These are phyloP conservation scores for Aspergillus uvarum DNA, from an alignment of 2,329 filamentous ascomycete genomes.

Conservation along the genomic window DNA sequence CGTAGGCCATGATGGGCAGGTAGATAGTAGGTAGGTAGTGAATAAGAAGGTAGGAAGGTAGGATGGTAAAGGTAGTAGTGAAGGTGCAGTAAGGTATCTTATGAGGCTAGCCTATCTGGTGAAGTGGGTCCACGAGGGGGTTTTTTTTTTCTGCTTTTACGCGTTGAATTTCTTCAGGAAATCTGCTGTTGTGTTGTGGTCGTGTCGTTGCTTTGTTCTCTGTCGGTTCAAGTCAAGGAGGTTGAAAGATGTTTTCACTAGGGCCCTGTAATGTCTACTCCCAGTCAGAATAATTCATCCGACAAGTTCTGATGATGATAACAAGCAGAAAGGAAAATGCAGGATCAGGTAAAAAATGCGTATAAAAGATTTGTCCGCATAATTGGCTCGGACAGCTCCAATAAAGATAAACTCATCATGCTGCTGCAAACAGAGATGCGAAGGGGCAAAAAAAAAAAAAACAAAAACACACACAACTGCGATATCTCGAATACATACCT, in stretches of 20 bases:
- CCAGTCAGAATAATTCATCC: conserved; percentile 23
- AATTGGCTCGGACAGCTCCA: conserved; percentile 72
- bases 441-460: neutral
- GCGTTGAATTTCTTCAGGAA: neutral
- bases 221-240: conserved; percentile 31
- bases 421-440: conserved; percentile 11
- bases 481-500: conserved; percentile 28
- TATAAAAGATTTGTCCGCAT: conserved; percentile 64
- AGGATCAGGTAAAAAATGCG: conserved; percentile 42
- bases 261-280: conserved; percentile 32
- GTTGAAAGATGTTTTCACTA: conserved; percentile 36
- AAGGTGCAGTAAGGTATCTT: neutral
- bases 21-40: neutral
- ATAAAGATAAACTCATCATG: conserved; percentile 65
- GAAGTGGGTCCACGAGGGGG: neutral
- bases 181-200: neutral
- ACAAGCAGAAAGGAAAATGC: conserved; percentile 7
- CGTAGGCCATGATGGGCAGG: conserved; percentile 46
- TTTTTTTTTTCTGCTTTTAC: neutral
- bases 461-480: neutral
- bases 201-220: neutral
- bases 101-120: neutral
- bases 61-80: neutral
- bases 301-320: neutral
- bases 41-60: neutral